Evolutionary conservation across 192 early-diverging fungal species (phyloP), one percentile per base, ranked within the genome.

Genomic region (Coemansia sp.): DNA sequence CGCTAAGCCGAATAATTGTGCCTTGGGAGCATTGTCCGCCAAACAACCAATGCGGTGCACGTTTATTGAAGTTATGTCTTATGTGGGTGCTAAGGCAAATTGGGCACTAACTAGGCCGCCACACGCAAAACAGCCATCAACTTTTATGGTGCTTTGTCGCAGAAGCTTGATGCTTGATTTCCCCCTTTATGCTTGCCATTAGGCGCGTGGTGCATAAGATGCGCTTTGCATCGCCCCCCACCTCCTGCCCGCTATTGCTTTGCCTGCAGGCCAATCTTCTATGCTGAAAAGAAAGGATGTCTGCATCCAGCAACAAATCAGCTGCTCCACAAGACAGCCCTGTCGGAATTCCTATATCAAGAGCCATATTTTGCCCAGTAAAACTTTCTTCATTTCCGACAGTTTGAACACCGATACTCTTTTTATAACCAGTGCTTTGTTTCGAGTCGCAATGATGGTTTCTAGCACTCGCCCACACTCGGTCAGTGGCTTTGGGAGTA

Each of bases 301-400:
- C 32, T 34, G 32, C 32, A 34, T 34, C 32, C 10, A 6, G 7
- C 32, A 34, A 10, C 10, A 34, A 34, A 34, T 41, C 40, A 41
- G 42, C 42, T 44, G 42, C 42, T 44, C 42, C 1, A 34, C 32
- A 34, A 34, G 32, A 7, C 6, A 34, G 32, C 44, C 14, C 7
- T 18, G 42, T 56, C 53, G 53, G 53, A 56, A 56, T 56, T 56
- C 53, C 53, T 56, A 56, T 56, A 54, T 31, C 53, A 49, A 49
- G 47, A 16, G 28, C 6, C 9, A 12, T 26, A 4, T 56, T 18
- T 12, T 16, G 42, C 47, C 26, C 6, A 14, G 5, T 28, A 14
- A 40, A 54, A 41, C 15, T 17, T 30, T 15, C 11, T 36, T 32
- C 28, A 44, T 21, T 34, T 41, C 41, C 31, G 28, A 49, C 47